Evolutionary conservation across 495 filamentous ascomycete species (phyloP), one percentile per base, ranked within the genome.

Genomic region (Clavariopsis aquatica): DNA sequence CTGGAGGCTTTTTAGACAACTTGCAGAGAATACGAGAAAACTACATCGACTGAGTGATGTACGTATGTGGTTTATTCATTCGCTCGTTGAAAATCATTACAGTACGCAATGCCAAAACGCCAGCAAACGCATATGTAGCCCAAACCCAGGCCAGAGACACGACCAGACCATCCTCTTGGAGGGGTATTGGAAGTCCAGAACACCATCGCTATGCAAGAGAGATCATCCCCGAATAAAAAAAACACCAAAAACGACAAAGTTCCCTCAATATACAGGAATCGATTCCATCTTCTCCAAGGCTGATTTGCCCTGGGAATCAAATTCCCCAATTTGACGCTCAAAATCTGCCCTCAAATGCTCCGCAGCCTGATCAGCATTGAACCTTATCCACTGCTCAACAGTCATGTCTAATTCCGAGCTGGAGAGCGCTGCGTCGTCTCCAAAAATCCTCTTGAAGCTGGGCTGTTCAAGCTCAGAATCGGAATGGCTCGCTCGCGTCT

Each of bases 361-460:
- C 77, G 96, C 92, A 0, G 87, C 91, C 65, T 85, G 78, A 68
- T 82, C 82, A 4, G 93, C 93, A 71, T 92, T 93, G 77, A 83
- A 84, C 56, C 82, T 78, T 47, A 98, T 87, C 94, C 94, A 98
- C 75, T 96, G 87, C 73, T 95, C 90, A 1, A 98, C 91, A 0
- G 85, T 91, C 91, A 98, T 93, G 41, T 83, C 83, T 79, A 88
- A 91, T 78, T 97, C 93, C 0, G 85, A 85, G 64, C 80, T 88
- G 1, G 84, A 87, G 64, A 98, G 74, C n/a, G 82, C 81, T 6
- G n/a, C 9, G 5, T 43, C 38, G 6, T 43, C 38, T 43, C 38
- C 38, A 43, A 43, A 43, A 43, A 43, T 8, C 15, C n/a, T 43
- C 55, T 27, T 61, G 13, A 26, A 78, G 80, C 63, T 82, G 83